Conservation (phyloP, 352 stramenopile species). For the Pythium monospermum region DNA sequence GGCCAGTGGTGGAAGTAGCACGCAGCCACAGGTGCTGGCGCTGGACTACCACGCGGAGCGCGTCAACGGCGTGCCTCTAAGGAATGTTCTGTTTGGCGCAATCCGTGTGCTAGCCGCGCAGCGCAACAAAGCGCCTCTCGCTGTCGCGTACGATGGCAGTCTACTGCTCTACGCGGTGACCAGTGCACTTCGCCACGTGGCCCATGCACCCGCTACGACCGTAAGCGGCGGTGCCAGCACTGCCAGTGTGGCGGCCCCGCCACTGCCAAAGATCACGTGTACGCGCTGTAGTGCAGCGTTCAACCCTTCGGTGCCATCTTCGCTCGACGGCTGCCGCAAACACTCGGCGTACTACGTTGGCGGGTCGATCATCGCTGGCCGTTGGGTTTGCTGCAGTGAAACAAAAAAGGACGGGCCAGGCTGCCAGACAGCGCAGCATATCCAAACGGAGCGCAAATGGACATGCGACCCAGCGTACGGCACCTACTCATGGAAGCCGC, state of each 20-base stretch:
- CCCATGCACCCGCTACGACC: not conserved
- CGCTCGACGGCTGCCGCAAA: conserved; percentile 29
- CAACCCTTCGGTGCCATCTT: conserved; percentile 21
- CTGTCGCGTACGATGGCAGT: conserved; percentile 34
- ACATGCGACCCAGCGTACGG: conserved; percentile 30
- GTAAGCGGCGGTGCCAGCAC: too few relatives aligned
- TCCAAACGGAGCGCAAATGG: conserved; percentile 25
- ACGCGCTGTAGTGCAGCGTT: conserved; percentile 36
- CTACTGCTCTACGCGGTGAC: conserved; percentile 39
- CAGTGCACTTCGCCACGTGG: conserved; percentile 24
- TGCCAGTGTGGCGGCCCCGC: too few relatives aligned
- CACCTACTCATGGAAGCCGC: conserved; percentile 33
- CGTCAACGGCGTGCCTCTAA: conserved; percentile 27
- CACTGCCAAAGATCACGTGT: too few relatives aligned
- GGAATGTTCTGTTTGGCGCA: conserved; percentile 33
- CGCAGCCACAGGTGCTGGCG: conserved; percentile 24
- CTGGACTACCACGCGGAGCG: conserved; percentile 26
- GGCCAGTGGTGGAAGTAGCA: too few relatives aligned
- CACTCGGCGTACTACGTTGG: conserved; percentile 51
- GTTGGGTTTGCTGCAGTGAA: conserved; percentile 53
- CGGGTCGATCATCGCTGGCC: conserved; percentile 31
- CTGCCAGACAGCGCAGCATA: conserved; percentile 33
- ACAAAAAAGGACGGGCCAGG: conserved; percentile 25
- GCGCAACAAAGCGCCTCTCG: conserved; percentile 19
- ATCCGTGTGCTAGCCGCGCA: conserved; percentile 34